Evolutionary conservation across 306 rosid genomes (phyloP).

Genomic region (Corylus americana): DNA sequence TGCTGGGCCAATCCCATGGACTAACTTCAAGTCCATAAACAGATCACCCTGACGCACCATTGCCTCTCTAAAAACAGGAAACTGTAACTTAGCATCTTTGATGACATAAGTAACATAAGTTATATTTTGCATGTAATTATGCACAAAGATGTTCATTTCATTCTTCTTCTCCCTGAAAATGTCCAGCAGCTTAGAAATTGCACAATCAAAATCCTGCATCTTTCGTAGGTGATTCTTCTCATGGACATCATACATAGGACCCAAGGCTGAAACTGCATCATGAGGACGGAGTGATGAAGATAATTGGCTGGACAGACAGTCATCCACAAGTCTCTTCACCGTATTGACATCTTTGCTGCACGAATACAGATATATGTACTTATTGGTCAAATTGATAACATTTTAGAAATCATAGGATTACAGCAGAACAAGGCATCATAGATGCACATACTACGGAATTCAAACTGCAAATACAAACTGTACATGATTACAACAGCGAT

Average conservation of each 20-base stretch:
- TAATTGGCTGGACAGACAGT: conserved; percentile 76
- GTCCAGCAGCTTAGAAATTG: conserved; percentile 73
- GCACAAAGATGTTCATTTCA: conserved; percentile 81
- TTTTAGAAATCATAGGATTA: conserved; percentile 9
- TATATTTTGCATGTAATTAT: conserved; percentile 75
- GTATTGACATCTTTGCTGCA: conserved; percentile 97
- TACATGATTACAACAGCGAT: neutral
- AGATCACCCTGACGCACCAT: conserved; percentile 85
- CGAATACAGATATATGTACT: conserved; percentile 19
- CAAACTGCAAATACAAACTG: conserved; percentile 9
- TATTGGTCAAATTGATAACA: conserved; percentile 10
- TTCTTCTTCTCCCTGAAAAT: conserved; percentile 78
- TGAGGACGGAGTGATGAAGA: conserved; percentile 97
- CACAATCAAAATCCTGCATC: conserved; percentile 80
- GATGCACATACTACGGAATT: conserved; percentile 1
- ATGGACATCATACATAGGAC: conserved; percentile 98
- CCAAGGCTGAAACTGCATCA: conserved; percentile 99
- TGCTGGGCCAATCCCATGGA: conserved; percentile 81
- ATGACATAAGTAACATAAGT: conserved; percentile 71
- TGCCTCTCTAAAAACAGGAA: conserved; percentile 97
- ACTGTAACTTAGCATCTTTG: conserved; percentile 89
- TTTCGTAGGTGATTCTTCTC: conserved; percentile 81
- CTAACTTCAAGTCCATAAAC: conserved; percentile 73
- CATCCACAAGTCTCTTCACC: conserved; percentile 93
- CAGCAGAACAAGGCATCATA: conserved; percentile 19